A percentile compares a stretch with the other conserved stretches of the same genome.
Conservation (phyloP, 257 asterid species). For the Solanum peruvianum region DNA sequence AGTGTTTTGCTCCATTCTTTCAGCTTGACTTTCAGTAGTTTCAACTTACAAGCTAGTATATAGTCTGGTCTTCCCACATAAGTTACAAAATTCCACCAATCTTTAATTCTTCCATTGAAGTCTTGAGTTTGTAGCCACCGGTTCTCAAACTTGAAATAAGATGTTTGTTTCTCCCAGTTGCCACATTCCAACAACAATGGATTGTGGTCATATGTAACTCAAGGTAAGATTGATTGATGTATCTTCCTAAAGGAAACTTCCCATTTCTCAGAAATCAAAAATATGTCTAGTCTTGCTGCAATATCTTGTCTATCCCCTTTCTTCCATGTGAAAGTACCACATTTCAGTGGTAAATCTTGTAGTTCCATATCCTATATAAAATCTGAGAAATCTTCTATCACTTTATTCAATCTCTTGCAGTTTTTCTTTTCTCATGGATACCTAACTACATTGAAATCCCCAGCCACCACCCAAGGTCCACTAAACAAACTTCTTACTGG, state of each 20-base stretch:
- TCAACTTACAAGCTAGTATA: too few relatives aligned
- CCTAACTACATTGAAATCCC: neutral
- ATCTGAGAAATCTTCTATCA: neutral
- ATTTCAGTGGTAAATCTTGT: neutral
- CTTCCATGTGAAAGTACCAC: neutral
- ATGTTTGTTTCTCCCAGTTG: neutral
- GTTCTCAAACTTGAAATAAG: neutral
- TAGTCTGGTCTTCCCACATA: neutral
- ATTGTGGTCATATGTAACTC: too few relatives aligned
- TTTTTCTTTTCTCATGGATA: neutral
- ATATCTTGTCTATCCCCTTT: neutral
- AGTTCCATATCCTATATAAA: neutral
- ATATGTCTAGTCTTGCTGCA: neutral
- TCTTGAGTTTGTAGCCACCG: neutral
- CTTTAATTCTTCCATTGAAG: neutral
- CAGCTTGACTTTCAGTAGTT: neutral
- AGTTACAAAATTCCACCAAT: neutral
- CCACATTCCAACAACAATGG: neutral
- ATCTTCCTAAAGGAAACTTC: neutral
- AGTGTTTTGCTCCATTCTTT: neutral
- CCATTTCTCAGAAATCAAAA: neutral
- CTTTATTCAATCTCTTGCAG: neutral
- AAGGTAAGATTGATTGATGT: neutral
- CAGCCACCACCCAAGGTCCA: neutral
- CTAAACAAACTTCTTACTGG: neutral